phyloP scores from a whole-genome alignment of 495 filamentous ascomycete species.

The Podospora fimiseda region DNA sequence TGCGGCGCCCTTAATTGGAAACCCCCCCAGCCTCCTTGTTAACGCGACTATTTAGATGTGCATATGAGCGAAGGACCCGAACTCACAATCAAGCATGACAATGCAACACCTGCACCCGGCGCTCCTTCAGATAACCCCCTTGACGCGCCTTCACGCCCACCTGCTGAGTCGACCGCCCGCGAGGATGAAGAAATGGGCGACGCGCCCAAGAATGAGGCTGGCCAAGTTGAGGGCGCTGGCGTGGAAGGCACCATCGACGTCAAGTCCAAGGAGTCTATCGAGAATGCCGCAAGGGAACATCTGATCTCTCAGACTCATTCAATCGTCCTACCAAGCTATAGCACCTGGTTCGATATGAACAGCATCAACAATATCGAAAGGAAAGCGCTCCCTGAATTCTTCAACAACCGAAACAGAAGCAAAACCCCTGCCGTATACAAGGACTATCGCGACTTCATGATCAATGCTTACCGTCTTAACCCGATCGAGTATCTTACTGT shows the following conservation, averaged over 20 bases:
- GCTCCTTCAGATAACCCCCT: slow-evolving; percentile 71
- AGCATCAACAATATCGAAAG: slow-evolving; percentile 78
- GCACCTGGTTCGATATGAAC: slow-evolving; percentile 98
- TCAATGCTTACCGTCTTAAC: slow-evolving; percentile 95
- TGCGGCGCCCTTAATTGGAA: background rate
- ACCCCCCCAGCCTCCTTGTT: background rate
- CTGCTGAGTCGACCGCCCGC: slow-evolving; percentile 56
- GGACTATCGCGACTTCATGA: slow-evolving; percentile 99
- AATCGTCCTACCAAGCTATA: slow-evolving; percentile 93
- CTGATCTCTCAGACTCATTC: slow-evolving; percentile 86
- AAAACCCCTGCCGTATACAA: slow-evolving; percentile 98
- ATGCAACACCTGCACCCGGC: slow-evolving; percentile 45
- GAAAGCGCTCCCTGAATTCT: slow-evolving; percentile 92
- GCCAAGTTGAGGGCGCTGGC: slow-evolving; percentile 39
- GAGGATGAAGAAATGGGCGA: slow-evolving; percentile 88
- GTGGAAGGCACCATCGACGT: slow-evolving; percentile 34
- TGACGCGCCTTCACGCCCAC: slow-evolving; percentile 75
- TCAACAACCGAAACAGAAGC: slow-evolving; percentile 95
- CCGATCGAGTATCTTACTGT: slow-evolving; percentile 94
- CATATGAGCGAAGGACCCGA: slow-evolving; percentile 49
- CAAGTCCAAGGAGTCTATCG: slow-evolving; percentile 71
- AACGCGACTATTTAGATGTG: slow-evolving; percentile 34
- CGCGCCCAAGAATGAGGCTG: slow-evolving; percentile 51
- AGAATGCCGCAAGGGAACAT: slow-evolving; percentile 80
- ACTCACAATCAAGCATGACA: slow-evolving; percentile 48